Evolutionary conservation across 768 basidiomycete species (phyloP), one percentile per base, ranked within the genome.

Genomic region (Daedaleopsis sinensis): DNA sequence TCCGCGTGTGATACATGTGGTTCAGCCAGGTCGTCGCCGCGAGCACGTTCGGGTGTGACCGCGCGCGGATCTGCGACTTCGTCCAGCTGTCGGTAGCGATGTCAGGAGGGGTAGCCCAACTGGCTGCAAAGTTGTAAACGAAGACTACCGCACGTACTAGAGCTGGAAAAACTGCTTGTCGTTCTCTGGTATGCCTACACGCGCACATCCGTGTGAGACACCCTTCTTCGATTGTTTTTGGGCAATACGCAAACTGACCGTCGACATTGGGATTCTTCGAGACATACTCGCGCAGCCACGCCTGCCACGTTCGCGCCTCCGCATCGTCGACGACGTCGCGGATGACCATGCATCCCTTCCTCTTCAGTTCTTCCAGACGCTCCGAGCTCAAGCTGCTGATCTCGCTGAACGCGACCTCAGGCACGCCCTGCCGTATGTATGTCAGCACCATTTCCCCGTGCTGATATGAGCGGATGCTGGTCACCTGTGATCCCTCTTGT

Each of bases 141-240:
- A 32, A 32, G 27, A 32, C 27, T 7, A 32, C 27, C 1, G 16
- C 23, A 77, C 83, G 55, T 65, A 88, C 89, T 90, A 90, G 52
- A 91, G 82, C 67, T 85, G 76, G 73, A 87, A 90, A 73, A 91
- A 89, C 66, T 91, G 89, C 54, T 86, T 89, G 65, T 90, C 74
- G n/a, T 79, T 65, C 6, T 62, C 77, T 0, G 88, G 87, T 36
- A 78, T 56, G 18, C 87, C 86, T 88, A 44, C 21, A 35, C 13
- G 9, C 18, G 11, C 58, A 51, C 38, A 3, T n/a, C n/a, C 21
- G 15, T 16, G 27, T 60, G 23, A 15, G 16, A 15, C 46, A 9
- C 63, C 18, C 6, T 24, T n/a, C n/a, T 27, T 35, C 16, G 16
- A 43, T 44, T 48, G 19, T 2, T n/a, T 47, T n/a, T 21, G 21